Evolutionary conservation across 1,139 yeast species (phyloP).

Genomic region (Pichia sp.): DNA sequence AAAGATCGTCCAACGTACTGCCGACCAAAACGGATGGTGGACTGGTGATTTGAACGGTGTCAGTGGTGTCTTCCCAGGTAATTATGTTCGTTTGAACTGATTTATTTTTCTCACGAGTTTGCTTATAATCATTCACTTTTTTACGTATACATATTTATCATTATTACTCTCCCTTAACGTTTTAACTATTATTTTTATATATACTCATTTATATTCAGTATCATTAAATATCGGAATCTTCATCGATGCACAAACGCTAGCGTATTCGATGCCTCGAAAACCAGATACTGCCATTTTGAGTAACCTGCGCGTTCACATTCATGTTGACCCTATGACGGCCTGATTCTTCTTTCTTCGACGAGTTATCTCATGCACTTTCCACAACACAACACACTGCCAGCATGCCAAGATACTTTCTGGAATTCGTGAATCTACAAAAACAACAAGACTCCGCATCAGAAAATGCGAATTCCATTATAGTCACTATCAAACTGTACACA

Average conservation of each 20-base stretch:
- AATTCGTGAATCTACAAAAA: slow-evolving; percentile 10
- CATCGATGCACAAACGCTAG: too few relatives aligned
- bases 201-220: neutral
- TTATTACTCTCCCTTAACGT: neutral
- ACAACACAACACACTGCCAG: too few relatives aligned
- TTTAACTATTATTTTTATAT: neutral
- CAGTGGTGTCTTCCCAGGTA: slow-evolving; percentile 94
- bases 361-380: too few relatives aligned
- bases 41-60: slow-evolving; percentile 87
- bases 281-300: neutral
- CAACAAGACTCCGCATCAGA: neutral
- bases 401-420: slow-evolving; percentile 16
- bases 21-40: slow-evolving; percentile 97
- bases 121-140: neutral
- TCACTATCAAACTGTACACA: slow-evolving; percentile 12
- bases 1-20: slow-evolving; percentile 76
- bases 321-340: neutral
- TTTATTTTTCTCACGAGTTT: neutral
- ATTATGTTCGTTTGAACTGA: slow-evolving; percentile 74
- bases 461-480: slow-evolving; percentile 1
- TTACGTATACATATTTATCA: neutral
- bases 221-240: too few relatives aligned
- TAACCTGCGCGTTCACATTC: neutral
- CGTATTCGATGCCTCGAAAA: too few relatives aligned
- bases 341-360: too few relatives aligned